A percentile compares a stretch with the other conserved stretches of the same genome.
Conservation (phyloP, 176 grass and related monocot genomes). For the Coix lacrymajobi region DNA sequence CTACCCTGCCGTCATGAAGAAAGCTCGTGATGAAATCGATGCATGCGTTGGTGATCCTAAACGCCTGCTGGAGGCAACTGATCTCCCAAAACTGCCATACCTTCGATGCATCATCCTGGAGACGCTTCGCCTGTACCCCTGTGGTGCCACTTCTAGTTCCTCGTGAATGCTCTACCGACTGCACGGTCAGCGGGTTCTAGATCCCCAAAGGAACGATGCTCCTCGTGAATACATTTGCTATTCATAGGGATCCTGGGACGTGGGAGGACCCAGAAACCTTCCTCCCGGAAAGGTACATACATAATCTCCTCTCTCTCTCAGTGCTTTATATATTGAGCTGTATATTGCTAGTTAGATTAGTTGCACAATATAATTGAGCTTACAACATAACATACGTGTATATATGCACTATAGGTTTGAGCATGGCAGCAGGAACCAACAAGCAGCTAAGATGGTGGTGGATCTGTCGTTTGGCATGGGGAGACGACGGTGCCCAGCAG, state of each 20-base stretch:
- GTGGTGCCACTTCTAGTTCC: neutral
- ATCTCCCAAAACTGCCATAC: neutral
- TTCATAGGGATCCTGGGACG: too few relatives aligned
- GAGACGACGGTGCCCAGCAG: slow-evolving; percentile 3
- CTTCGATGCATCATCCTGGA: neutral
- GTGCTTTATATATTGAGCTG: too few relatives aligned
- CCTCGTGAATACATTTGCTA: neutral
- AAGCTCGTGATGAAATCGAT: neutral
- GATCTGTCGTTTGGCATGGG: slow-evolving; percentile 1
- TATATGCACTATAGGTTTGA: neutral
- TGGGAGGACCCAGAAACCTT: too few relatives aligned
- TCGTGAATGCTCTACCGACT: neutral
- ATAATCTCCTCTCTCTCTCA: too few relatives aligned
- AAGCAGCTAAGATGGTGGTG: neutral
- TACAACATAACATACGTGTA: too few relatives aligned
- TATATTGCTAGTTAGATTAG: too few relatives aligned
- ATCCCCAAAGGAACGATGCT: neutral
- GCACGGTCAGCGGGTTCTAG: neutral
- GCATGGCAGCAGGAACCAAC: neutral
- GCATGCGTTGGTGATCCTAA: neutral
- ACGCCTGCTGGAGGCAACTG: neutral
- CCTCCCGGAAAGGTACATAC: neutral
- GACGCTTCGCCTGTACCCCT: neutral
- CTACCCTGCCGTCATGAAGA: neutral
- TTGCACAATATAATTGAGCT: neutral